phyloP scores from a whole-genome alignment of 495 filamentous ascomycete species.

The Hypoxylon subgilvum region DNA sequence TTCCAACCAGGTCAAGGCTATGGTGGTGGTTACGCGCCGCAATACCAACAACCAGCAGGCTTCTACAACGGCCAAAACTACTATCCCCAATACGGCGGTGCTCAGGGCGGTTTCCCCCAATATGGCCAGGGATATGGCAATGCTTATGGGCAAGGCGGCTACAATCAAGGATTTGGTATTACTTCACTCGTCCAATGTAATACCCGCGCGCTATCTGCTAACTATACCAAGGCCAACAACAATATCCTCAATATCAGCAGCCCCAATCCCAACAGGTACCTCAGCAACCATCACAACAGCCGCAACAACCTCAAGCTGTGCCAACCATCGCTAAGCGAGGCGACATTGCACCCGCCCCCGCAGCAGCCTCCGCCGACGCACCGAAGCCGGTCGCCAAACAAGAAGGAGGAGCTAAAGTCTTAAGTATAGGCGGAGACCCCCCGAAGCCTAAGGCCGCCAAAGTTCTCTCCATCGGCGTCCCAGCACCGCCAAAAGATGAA shows the following conservation, averaged over 20 bases:
- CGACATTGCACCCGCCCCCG: constrained; percentile 41
- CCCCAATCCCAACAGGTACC: constrained; percentile 62
- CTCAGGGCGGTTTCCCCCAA: constrained; percentile 57
- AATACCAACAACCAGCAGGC: constrained; percentile 58
- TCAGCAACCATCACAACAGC: constrained; percentile 53
- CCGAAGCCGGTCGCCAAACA: constrained; percentile 53
- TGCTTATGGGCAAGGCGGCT: constrained; percentile 56
- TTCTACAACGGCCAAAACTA: constrained; percentile 56
- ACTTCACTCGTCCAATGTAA: not conserved
- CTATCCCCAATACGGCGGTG: constrained; percentile 63
- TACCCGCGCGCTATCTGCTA: constrained; percentile 20
- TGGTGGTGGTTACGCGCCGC: constrained; percentile 52
- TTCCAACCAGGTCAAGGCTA: constrained; percentile 79
- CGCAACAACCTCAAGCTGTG: constrained; percentile 52
- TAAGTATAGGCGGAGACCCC: constrained; percentile 60
- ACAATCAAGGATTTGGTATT: constrained; percentile 67
- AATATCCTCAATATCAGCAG: constrained; percentile 56
- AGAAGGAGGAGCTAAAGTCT: constrained; percentile 56
- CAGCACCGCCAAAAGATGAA: constrained; percentile 62
- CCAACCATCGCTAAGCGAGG: constrained; percentile 75
- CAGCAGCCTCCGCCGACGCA: constrained; percentile 44
- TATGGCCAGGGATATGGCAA: constrained; percentile 62
- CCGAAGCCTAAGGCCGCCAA: constrained; percentile 66
- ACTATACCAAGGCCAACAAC: constrained; percentile 42
- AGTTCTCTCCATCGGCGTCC: constrained; percentile 68